A percentile compares a stretch with the other conserved stretches of the same genome.
These are phyloP conservation scores for Cyclotella baltica DNA, from an alignment of 108 stramenopile species.

Conservation along the genomic window DNA sequence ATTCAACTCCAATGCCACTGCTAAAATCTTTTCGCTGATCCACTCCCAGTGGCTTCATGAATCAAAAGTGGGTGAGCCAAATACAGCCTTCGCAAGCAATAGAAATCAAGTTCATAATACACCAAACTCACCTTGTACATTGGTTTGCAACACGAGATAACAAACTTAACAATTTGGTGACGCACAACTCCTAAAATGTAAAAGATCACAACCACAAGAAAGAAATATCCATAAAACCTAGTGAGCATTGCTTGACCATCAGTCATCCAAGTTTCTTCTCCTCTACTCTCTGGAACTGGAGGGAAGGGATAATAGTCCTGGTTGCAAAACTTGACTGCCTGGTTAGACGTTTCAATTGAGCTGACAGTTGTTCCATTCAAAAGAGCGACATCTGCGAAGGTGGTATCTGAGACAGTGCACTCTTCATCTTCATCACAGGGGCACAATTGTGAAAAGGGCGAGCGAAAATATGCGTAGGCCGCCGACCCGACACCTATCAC, in stretches of 20 bases:
- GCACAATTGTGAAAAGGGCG: slow-evolving; percentile 74
- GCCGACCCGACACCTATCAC: slow-evolving; percentile 52
- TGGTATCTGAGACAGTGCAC: neutral
- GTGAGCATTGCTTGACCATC: slow-evolving; percentile 50
- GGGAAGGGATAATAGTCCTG: slow-evolving; percentile 65
- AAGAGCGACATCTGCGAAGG: slow-evolving; percentile 20
- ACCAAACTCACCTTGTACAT: slow-evolving; percentile 59
- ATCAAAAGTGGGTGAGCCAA: slow-evolving; percentile 1
- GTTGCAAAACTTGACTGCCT: slow-evolving; percentile 49
- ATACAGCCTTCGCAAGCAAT: too few species aligned
- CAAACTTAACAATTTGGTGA: slow-evolving; percentile 16
- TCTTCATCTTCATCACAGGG: slow-evolving; percentile 21
- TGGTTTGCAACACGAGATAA: slow-evolving; percentile 51
- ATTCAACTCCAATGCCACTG: slow-evolving; percentile 59
- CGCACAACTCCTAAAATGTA: slow-evolving; percentile 59
- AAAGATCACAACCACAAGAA: slow-evolving; percentile 44
- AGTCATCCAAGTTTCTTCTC: slow-evolving; percentile 63
- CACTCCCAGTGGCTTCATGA: slow-evolving; percentile 51
- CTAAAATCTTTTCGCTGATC: slow-evolving; percentile 78
- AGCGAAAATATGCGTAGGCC: slow-evolving; percentile 65
- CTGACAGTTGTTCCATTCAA: slow-evolving; percentile 15
- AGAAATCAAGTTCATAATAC: too few species aligned
- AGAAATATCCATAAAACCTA: slow-evolving; percentile 61
- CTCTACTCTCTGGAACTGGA: slow-evolving; percentile 49
- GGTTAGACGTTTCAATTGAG: slow-evolving; percentile 35